Conservation (phyloP, 306 rosid genomes). For the Hylodesmum podocarpum region DNA sequence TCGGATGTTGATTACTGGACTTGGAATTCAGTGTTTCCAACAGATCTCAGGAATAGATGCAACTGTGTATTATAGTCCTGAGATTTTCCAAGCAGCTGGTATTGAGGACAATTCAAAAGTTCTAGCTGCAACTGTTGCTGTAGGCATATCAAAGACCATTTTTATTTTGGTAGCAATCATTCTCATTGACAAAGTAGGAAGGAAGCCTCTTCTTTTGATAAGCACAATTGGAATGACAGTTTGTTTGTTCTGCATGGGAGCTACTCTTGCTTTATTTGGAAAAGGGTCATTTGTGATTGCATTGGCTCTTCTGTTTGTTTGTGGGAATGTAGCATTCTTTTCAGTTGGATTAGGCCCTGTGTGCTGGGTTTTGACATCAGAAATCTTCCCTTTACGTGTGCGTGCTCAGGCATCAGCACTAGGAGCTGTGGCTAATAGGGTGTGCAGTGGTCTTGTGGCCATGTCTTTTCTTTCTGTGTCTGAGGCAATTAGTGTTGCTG, state of each 20-base stretch:
- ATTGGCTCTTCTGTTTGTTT: conserved; percentile 59
- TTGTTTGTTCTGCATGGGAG: conserved; percentile 67
- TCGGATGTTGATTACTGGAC: conserved; percentile 81
- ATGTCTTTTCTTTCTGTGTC: conserved; percentile 88
- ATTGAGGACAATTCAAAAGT: conserved; percentile 59
- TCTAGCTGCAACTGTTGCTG: conserved; percentile 88
- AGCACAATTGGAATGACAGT: conserved; percentile 95
- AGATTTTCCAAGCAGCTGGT: conserved; percentile 74
- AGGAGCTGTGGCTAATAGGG: conserved; percentile 85
- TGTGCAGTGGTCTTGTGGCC: conserved; percentile 85
- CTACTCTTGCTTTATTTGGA: conserved; percentile 52
- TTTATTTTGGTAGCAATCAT: conserved; percentile 77
- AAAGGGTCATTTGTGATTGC: conserved; percentile 51
- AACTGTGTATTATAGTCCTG: conserved; percentile 91
- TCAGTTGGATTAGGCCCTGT: conserved; percentile 91
- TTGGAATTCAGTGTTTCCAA: conserved; percentile 93
- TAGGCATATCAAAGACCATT: conserved; percentile 77
- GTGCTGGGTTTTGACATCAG: conserved; percentile 92
- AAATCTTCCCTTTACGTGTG: conserved; percentile 81
- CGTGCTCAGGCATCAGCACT: conserved; percentile 91
- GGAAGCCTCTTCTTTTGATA: conserved; percentile 78
- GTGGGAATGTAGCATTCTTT: conserved; percentile 97
- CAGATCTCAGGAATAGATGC: conserved; percentile 98
- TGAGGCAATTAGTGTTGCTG: conserved; percentile 53
- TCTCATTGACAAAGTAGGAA: conserved; percentile 75